Conservation (phyloP, 1,139 yeast species). For the Zygosaccharomyces sapae region DNA sequence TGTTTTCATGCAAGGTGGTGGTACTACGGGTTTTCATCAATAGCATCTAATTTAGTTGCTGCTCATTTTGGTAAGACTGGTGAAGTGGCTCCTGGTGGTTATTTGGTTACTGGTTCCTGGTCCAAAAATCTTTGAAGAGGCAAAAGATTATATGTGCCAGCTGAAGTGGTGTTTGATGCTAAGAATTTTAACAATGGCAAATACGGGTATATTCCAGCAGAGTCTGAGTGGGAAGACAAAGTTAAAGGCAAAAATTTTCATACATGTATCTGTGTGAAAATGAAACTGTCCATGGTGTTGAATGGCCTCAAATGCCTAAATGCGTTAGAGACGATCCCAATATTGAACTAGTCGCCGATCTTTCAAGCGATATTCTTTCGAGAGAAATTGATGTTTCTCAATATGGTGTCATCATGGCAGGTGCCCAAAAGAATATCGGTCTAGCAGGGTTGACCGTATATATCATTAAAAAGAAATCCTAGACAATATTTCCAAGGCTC, state of each 20-base stretch:
- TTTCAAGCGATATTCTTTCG: conserved; percentile 89
- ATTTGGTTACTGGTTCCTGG: conserved; percentile 91
- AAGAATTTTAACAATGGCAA: conserved; percentile 49
- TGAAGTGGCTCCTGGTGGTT: conserved; percentile 74
- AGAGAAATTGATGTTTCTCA: conserved; percentile 74
- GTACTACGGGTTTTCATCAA: conserved; percentile 92
- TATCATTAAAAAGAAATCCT: conserved; percentile 78
- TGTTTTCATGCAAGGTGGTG: conserved; percentile 97
- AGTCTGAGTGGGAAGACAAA: conserved; percentile 54
- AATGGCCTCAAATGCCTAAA: conserved; percentile 56
- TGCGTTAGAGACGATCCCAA: conserved; percentile 56
- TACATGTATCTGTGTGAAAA: conserved; percentile 90
- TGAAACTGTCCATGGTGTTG: conserved; percentile 94
- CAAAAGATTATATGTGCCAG: conserved; percentile 74
- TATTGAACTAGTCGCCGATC: conserved; percentile 83
- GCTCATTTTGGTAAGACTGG: conserved; percentile 63
- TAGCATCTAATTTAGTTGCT: conserved; percentile 79
- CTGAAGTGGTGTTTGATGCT: conserved; percentile 65
- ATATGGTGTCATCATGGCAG: conserved; percentile 88
- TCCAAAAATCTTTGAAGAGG: conserved; percentile 81
- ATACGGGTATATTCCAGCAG: conserved; percentile 65
- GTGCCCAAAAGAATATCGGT: conserved; percentile 97
- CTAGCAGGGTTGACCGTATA: conserved; percentile 91
- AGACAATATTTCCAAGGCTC: conserved; percentile 48
- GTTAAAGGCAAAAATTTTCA: conserved; percentile 53